Percentiles rank a stretch among this genome's conserved stretches.
Evolutionary conservation across 2,329 filamentous ascomycete species (phyloP).

Genomic region (Phialophora verrucosa): DNA sequence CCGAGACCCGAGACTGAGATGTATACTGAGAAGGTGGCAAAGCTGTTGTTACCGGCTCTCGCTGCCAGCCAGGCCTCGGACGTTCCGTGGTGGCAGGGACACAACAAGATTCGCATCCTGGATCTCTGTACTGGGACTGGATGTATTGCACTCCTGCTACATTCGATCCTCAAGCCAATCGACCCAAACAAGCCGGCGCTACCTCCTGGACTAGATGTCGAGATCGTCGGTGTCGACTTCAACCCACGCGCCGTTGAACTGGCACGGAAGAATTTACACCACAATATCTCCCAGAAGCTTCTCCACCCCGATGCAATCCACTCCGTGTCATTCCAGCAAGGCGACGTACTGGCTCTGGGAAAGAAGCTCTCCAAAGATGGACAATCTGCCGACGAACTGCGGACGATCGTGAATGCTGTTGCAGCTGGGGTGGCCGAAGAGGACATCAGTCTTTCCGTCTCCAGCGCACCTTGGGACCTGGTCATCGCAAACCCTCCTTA

Average conservation of each 20-base stretch:
- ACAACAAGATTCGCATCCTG: constrained; percentile 63
- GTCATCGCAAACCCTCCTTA: constrained; percentile 92
- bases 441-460: neutral
- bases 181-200: neutral
- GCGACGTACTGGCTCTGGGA: constrained; percentile 48
- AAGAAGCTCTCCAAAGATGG: neutral
- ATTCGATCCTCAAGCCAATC: constrained; percentile 59
- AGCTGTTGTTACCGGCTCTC: constrained; percentile 17
- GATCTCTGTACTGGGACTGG: constrained; percentile 92
- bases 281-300: constrained; percentile 52
- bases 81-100: neutral
- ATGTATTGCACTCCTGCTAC: constrained; percentile 81
- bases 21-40: constrained; percentile 33
- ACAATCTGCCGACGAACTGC: neutral
- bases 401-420: constrained; percentile 4
- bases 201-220: constrained; percentile 45
- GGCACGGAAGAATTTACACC: constrained; percentile 66
- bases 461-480: constrained; percentile 59
- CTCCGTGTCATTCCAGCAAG: constrained; percentile 55
- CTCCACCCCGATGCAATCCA: constrained; percentile 41
- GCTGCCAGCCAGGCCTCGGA: neutral
- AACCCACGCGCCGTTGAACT: constrained; percentile 69
- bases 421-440: neutral
- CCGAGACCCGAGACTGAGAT: constrained; percentile 63
- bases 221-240: constrained; percentile 75